phyloP scores from a whole-genome alignment of 495 filamentous ascomycete species.

The Oidiodendron maius region DNA sequence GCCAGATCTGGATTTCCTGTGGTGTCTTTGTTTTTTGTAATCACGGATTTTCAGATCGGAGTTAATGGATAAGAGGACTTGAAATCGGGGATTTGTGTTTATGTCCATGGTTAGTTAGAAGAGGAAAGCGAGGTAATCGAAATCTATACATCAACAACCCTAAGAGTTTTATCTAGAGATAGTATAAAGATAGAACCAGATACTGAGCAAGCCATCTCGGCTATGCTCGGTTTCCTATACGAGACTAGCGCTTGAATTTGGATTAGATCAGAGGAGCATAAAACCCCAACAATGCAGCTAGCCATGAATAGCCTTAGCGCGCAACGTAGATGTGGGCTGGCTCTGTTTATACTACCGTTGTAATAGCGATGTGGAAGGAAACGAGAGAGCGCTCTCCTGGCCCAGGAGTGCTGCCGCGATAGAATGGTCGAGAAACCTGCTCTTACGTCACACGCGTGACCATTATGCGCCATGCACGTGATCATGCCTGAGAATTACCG shows the following conservation, averaged over 20 bases:
- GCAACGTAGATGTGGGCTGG: no score
- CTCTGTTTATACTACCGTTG: no score
- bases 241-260: neutral
- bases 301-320: no score
- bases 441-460: no score
- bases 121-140: slow-evolving; percentile 9
- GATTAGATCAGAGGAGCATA: neutral
- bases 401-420: no score
- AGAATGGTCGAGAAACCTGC: no score
- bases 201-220: neutral
- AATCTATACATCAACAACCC: slow-evolving; percentile 4
- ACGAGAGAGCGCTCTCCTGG: no score
- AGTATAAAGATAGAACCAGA: neutral
- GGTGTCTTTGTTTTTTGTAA: slow-evolving; percentile 13
- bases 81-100: slow-evolving; percentile 8
- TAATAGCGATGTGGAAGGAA: no score
- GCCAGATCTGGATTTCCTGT: slow-evolving; percentile 15
- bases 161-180: slow-evolving; percentile 3
- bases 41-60: slow-evolving; percentile 11
- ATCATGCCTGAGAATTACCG: no score
- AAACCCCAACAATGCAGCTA: neutral
- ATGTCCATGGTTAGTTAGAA: slow-evolving; percentile 3
- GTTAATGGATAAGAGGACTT: slow-evolving; percentile 12
- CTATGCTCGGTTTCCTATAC: neutral
- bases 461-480: no score